These are phyloP conservation scores for Chaetomium strumarium DNA, from an alignment of 2,329 filamentous ascomycete genomes.

Conservation along the genomic window DNA sequence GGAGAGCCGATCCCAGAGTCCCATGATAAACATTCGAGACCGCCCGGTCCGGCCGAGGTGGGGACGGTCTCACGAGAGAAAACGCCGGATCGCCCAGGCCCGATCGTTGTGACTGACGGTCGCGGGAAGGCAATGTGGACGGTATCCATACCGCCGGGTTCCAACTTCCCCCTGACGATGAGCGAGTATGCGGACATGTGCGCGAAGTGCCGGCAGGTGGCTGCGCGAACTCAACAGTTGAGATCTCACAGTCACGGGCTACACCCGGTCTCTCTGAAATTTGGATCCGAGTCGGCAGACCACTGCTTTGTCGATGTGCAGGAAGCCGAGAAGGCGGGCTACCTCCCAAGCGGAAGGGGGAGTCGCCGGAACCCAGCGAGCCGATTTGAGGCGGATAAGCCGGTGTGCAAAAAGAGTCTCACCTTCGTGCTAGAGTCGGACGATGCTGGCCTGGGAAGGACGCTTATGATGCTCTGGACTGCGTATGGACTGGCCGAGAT, in stretches of 20 bases:
- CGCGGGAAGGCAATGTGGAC: conserved; percentile 69
- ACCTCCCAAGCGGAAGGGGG: conserved; percentile 45
- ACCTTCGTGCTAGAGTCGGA: conserved; percentile 71
- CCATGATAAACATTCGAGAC: background rate
- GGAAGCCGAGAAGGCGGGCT: conserved; percentile 60
- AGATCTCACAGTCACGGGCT: conserved; percentile 36
- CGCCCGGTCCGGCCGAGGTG: conserved; percentile 54
- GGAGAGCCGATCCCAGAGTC: conserved; percentile 9
- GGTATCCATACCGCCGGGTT: conserved; percentile 64
- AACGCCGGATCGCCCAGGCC: conserved; percentile 66
- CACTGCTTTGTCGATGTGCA: conserved; percentile 67
- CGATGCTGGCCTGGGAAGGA: conserved; percentile 71
- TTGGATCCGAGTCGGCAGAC: conserved; percentile 51
- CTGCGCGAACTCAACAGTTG: conserved; percentile 49
- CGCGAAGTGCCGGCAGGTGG: conserved; percentile 59
- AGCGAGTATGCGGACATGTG: conserved; percentile 66
- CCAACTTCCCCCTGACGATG: conserved; percentile 60
- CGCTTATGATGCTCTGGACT: conserved; percentile 75
- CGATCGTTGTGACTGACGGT: conserved; percentile 62
- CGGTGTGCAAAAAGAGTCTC: conserved; percentile 63
- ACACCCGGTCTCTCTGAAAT: conserved; percentile 35
- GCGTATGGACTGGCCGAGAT: conserved; percentile 73
- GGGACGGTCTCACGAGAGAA: conserved; percentile 62
- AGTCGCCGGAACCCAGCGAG: conserved; percentile 23
- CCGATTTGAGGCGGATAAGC: conserved; percentile 35